Evolutionary conservation across 2,329 filamentous ascomycete genomes (phyloP), one percentile per base, ranked within the genome.

Genomic region (Paraconiothyrium brasiliense): DNA sequence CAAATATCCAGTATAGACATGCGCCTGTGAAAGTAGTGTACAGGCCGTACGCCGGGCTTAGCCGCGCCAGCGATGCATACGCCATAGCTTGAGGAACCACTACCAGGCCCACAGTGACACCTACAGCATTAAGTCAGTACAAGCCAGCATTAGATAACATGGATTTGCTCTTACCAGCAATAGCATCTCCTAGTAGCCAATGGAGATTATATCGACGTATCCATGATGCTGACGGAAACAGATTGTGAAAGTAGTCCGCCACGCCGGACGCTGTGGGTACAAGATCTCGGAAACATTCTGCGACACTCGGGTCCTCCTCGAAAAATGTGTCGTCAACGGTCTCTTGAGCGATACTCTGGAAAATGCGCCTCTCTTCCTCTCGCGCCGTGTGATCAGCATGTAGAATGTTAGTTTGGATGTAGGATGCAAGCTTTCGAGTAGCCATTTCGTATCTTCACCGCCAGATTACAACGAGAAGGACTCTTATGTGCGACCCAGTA

Each of bases 1-100:
- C 94, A 75, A 97, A 97, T 76, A 97, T 91, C 94, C 94, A 97
- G 80, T 98, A 98, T 61, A 97, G 84, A 64, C 97, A 78, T 4
- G 97, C 93, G 54, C 94, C 94, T 86, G 97, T 95, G 76, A 98
- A 97, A 0, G 94, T 97, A 0, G 94, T 94, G 79, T 96, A 96
- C 1, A 97, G 85, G 57, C 94, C 94, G 72, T 90, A 97, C 72
- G 97, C 85, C 3, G 90, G 87, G 0, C 87, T 84, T 27, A 97
- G 84, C 58, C 89, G 86, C 54, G 94, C 94, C 27, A 98, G 85
- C 65, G 89, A 84, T 30, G 94, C 93, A 79, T 98, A 98, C 0
- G 94, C 93, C 94, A 98, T 97, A 67, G 92, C 90, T 76, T 98
- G 94, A 5, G 94, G 94, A 13, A 98, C 92, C 30, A 97, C 93